Evolutionary conservation across 495 filamentous ascomycete genomes (phyloP), one percentile per base, ranked within the genome.

Genomic region (Aspergillus biplanus): DNA sequence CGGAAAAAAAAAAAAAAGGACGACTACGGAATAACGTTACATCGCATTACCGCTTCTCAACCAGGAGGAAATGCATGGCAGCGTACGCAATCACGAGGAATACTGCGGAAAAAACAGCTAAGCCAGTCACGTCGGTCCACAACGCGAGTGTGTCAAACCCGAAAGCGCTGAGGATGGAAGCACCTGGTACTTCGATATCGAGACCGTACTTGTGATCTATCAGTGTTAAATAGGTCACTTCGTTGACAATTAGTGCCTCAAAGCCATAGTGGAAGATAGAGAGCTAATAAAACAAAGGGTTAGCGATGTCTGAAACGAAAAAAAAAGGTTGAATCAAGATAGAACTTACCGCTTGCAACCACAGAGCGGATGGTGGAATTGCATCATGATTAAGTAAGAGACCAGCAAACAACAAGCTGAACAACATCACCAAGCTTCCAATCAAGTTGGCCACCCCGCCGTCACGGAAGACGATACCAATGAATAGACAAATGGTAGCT

Each of bases 211-310:
- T 95, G 71, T 96, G 87, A 69, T 99, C 96, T 52, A 92, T 85
- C 62, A 99, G 83, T 2, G 89, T 92, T 62, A 98, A 81, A 73
- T 89, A 92, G n/a, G 88, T 87, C 55, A 97, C 95, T 78, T 99
- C 95, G 73, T 99, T 99, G 69, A 99, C 95, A 62, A 98, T 95
- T 27, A 99, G 83, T 3, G 91, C 90, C 80, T 97, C 95, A 67
- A 99, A 98, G 3, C 89, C 95, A 71, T 97, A 99, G 73, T 99
- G 95, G 86, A 98, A 99, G 66, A 99, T 99, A 18, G 93, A 97
- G n/a, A 97, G 82, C 80, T 93, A 27, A 27, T 27, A 52, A 12
- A 56, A 48, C 27, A 13, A 13, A 39, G 5, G 13, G 59, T 77
- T 63, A 76, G 72, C 44, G 34, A 49, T 16, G 33, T 46, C 33